Evolutionary conservation across 177 flowering plant genomes (phyloP), one percentile per base, ranked within the genome.

Genomic region (Vitis hybrid): DNA sequence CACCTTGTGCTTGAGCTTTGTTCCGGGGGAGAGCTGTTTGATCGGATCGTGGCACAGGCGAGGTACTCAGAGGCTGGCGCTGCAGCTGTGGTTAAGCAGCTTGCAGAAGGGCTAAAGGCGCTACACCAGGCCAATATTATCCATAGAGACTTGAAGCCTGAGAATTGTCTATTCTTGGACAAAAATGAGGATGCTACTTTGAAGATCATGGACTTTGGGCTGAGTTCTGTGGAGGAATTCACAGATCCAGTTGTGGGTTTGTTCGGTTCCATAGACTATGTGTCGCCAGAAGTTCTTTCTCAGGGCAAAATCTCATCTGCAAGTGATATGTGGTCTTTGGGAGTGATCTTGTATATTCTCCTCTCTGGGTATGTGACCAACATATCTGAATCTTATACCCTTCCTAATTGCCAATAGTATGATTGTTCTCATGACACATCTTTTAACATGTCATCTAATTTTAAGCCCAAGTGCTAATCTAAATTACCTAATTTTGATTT

Each of bases 181-280:
- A 50, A 62, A 4, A 71, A 52, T 9, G 74, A 83, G 51, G 73
- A 75, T 62, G 87, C 96, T 13, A 82, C 96, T 11, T 73, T 91
- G 89, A 91, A 91, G 82, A 88, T 88, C 19, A 88, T 88, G 91
- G 96, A 91, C 60, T 91, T 89, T 64, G 96, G 96, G 3, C 60
- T 91, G 67, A 88, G 95, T 63, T 87, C 91, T 30, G 89, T 89
- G 56, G 89, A 88, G 79, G 93, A 86, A 62, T 89, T 83, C 59
- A 88, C 90, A 13, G 88, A 89, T 73, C 90, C 96, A 1, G 82
- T 91, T 61, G 89, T 87, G n/a, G 93, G 91, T 2, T 74, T 91
- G 82, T 91, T 91, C 75, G 96, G 93, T 30, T 91, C 96, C 6
- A 85, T 90, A 1, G 92, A 90, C 74, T 90, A 87, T 75, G 92